Evolutionary conservation across 2,329 filamentous ascomycete species (phyloP), one percentile per base, ranked within the genome.

Genomic region (Cordyceps tenuipes): DNA sequence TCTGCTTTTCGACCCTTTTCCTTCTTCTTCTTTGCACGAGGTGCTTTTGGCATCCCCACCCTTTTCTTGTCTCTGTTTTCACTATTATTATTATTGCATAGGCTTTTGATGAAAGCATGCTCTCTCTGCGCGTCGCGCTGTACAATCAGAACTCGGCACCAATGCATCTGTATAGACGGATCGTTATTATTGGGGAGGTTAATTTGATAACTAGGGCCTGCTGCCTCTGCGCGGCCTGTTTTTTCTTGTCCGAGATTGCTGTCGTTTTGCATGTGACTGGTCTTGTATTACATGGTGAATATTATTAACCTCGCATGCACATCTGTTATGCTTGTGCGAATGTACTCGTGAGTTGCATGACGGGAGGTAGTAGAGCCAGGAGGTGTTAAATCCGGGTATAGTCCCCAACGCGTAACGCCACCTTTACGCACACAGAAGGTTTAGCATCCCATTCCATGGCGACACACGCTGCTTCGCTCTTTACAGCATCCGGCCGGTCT

Each of bases 1-100:
- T 47, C 8, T 50, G 10, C 29, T 34, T 34, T 50, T 12, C 34
- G 34, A n/a, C 9, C 9, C n/a, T 17, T 43, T 23, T 23, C 4
- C 23, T 23, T 23, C 23, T 23, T 23, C 23, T 23, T 23, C 23
- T 23, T 12, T 46, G 43, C 17, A 46, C 43, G 10, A 21, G 29
- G 29, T 6, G 13, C 13, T 17, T n/a, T 50, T 34, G 26, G 48
- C 26, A 4, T 4, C 23, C 23, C 23, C 23, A 2, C 23, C 3
- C n/a, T 36, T 6, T 15, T 53, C 23, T 47, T 47, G 13, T 44
- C 39, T 61, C 48, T 41, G 49, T 56, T 54, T 52, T 62, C 34
- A 43, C 12, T 47, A 51, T 51, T 51, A 9, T 61, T 43, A 56
- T 57, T 57, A 60, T 60, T 47, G 52, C 58, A 63, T 57, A 10